Evolutionary conservation across 2,329 filamentous ascomycete genomes (phyloP).

Genomic region (Alternaria hordeiaustralica): DNA sequence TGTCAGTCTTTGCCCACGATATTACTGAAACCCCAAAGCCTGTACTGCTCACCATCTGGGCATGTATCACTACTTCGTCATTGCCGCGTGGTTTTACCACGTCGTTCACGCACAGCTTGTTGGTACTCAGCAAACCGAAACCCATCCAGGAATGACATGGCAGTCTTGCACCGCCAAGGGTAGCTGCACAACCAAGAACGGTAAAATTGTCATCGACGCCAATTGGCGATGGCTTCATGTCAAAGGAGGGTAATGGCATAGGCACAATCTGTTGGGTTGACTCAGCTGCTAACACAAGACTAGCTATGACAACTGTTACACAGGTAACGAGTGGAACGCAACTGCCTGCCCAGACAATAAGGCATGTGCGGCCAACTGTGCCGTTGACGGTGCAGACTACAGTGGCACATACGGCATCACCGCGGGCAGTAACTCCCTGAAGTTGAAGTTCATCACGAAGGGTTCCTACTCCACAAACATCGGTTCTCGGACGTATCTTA

Average conservation of each 20-base stretch:
- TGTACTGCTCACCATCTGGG: constrained; percentile 6
- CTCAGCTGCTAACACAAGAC: neutral
- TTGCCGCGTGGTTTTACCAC: constrained; percentile 55
- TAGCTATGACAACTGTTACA: constrained; percentile 50
- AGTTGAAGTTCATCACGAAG: constrained; percentile 63
- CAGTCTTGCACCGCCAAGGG: constrained; percentile 46
- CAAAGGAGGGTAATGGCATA: constrained; percentile 31
- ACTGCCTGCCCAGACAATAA: constrained; percentile 45
- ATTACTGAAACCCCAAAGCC: neutral
- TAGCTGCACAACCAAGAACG: constrained; percentile 45
- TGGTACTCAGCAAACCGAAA: constrained; percentile 48
- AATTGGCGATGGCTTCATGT: constrained; percentile 59
- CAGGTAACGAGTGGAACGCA: constrained; percentile 51
- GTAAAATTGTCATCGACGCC: constrained; percentile 49
- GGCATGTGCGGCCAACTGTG: constrained; percentile 45
- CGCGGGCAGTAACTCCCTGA: constrained; percentile 58
- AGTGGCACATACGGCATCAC: constrained; percentile 54
- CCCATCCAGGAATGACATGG: constrained; percentile 48
- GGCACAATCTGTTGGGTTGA: neutral
- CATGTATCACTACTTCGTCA: constrained; percentile 45
- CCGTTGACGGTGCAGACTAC: constrained; percentile 51
- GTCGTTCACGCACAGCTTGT: constrained; percentile 55
- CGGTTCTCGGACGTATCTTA: constrained; percentile 47
- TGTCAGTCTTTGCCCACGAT: constrained; percentile 2
- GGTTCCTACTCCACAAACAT: constrained; percentile 51